Base-by-base conservation (phyloP, 768 basidiomycete species). In the Trametes sanguinea region DNA sequence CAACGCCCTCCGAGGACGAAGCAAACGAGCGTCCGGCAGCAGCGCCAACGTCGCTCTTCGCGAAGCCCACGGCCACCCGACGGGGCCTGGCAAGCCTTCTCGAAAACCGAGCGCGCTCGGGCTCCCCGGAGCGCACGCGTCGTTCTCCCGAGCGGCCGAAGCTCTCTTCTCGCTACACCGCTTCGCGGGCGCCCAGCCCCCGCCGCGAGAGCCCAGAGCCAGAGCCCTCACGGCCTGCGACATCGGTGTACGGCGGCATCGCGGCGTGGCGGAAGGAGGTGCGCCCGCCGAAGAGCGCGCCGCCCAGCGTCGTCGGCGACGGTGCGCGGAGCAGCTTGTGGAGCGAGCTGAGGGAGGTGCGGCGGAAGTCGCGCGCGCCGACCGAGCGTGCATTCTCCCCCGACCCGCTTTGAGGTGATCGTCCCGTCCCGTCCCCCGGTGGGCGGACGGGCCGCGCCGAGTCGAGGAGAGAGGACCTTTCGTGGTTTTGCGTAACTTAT, bases 321-420 rank as follows among this genome's bases (percentile, higher is more conserved):
- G 76, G 74, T 13, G 79, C 78, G 44, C 69, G 81, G 64, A 78
- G 80, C 66, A 77, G 76, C 59, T 68, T 87, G 62, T 86, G 85
- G 83, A 77, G 76, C 45, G 86, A 87, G 66, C 73, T 87, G 29
- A 78, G 77, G 68, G 79, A 81, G 59, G 75, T 84, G 55, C 80
- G 77, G 65, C 75, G 76, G 60, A 78, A 78, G 70, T 75, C 83
- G 60, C 76, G 78, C 42, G 76, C 80, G 51, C 75, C 76, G 42
- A 83, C 81, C 17, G 77, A 78, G 51, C 74, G 71, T 60, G 77
- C 80, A 62, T 73, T 72, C 62, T 75, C 76, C 2, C 63, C 60
- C 16, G 62, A 65, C 27, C 64, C 58, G 40, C 53, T 63, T 47
- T 67, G 60, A 61, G 48, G 29, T 3, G 46, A 51, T 53, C 37